Evolutionary conservation across 352 stramenopile genomes (phyloP), one percentile per base, ranked within the genome.

Genomic region (Globisporangium cederbergense): DNA sequence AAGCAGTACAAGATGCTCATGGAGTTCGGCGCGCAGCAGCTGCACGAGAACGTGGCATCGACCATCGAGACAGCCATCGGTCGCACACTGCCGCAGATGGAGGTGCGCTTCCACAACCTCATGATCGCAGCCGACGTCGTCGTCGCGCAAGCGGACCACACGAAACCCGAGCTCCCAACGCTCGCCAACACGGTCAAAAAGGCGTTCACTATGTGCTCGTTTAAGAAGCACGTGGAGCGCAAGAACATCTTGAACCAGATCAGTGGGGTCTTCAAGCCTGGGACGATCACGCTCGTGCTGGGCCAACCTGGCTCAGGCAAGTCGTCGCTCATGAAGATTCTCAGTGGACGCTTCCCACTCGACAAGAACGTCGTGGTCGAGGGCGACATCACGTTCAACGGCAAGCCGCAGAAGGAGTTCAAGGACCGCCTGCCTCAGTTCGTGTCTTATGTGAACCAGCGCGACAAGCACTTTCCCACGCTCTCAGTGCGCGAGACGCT

Each of bases 261-360:
- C 28, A 70, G 32, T 30, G 68, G 68, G 3, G 60, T 71, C n/a
- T 75, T 74, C 38, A 45, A 64, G 22, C 66, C 68, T 2, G 67
- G 70, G 4, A 70, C 62, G 7, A 76, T 73, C 61, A 76, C 70
- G 9, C 64, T 76, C n/a, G 68, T 75, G 28, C 57, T 76, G 6
- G 70, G 70, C 13, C 62, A 75, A 30, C 70, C 70, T 4, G 51
- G 45, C 11, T 76, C 70, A 1, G 70, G 62, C 40, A 76, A 76
- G 51, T 73, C 62, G 28, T 71, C 70, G 32, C 49, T 76, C 16
- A 65, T 76, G 55, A 75, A 76, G 42, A 58, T 72, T n/a, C 43
- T 76, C n/a, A 66, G 50, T 20, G 62, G 62, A 14, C 62, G 64
- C 2, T 76, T 76, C 34, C 54, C 53, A 10, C 25, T 66, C 11